Evolutionary conservation across 2,329 filamentous ascomycete species (phyloP).

Genomic region (Trichoderma brevicompactum): DNA sequence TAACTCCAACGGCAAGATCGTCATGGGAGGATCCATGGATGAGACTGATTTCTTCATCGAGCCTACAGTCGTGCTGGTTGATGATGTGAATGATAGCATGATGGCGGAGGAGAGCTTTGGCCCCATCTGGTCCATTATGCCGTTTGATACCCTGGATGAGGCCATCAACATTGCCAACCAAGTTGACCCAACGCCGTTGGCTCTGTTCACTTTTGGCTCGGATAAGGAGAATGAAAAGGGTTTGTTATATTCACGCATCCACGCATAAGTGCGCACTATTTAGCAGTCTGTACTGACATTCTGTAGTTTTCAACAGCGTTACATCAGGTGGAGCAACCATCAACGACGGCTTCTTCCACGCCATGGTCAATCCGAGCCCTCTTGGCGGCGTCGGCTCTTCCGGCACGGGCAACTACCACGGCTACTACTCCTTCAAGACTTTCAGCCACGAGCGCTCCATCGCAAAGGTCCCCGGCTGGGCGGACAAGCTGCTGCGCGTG

Average conservation of each 20-base stretch:
- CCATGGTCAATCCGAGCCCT: slow-evolving; percentile 47
- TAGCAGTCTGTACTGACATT: neutral
- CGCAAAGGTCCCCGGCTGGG: slow-evolving; percentile 45
- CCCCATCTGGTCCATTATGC: slow-evolving; percentile 83
- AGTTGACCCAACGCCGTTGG: slow-evolving; percentile 81
- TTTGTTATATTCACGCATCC: slow-evolving; percentile 45
- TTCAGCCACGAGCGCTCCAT: slow-evolving; percentile 49
- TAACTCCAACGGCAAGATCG: slow-evolving; percentile 77
- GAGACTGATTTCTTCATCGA: slow-evolving; percentile 82
- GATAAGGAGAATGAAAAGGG: slow-evolving; percentile 76
- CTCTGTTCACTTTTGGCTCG: slow-evolving; percentile 82
- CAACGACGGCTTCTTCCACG: slow-evolving; percentile 54
- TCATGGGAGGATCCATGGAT: slow-evolving; percentile 85
- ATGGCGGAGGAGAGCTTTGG: slow-evolving; percentile 88
- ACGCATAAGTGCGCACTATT: neutral
- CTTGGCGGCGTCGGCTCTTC: slow-evolving; percentile 57
- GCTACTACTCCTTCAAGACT: slow-evolving; percentile 51
- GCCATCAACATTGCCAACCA: slow-evolving; percentile 81
- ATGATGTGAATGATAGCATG: slow-evolving; percentile 72
- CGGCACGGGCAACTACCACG: slow-evolving; percentile 55
- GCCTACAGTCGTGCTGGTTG: slow-evolving; percentile 87
- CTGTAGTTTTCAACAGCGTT: slow-evolving; percentile 45
- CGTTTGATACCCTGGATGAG: slow-evolving; percentile 79
- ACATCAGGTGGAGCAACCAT: slow-evolving; percentile 56
- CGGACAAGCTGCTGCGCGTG: slow-evolving; percentile 61